phyloP scores from a whole-genome alignment of 192 early-diverging fungal genomes.

The Coemansia brasiliensis region DNA sequence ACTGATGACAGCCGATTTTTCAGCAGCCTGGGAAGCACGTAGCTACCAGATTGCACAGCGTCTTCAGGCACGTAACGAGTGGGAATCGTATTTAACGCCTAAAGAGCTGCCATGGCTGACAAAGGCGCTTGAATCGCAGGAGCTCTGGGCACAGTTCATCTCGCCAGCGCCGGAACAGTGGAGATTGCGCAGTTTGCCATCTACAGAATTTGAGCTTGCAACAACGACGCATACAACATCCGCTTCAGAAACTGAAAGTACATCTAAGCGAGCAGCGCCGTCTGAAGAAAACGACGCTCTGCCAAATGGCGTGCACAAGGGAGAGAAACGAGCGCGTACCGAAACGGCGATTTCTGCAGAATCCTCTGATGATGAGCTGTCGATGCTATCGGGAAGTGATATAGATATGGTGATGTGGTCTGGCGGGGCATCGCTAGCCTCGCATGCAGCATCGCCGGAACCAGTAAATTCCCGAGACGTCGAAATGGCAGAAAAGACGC shows the following conservation, averaged over 20 bases:
- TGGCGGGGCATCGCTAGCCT: slow-evolving; percentile 21
- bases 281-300: slow-evolving; percentile 9
- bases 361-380: slow-evolving; percentile 43
- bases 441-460: slow-evolving; percentile 25
- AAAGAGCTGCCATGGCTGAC: slow-evolving; percentile 39
- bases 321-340: slow-evolving; percentile 26
- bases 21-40: slow-evolving; percentile 26
- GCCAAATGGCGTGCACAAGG: not conserved
- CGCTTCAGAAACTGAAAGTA: not conserved
- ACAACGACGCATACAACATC: slow-evolving; percentile 1
- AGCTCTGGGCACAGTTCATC: slow-evolving; percentile 53
- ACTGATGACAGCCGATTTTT: slow-evolving; percentile 8
- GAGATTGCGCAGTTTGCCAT: slow-evolving; percentile 32
- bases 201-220: slow-evolving; percentile 23
- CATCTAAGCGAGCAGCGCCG: slow-evolving; percentile 20
- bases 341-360: slow-evolving; percentile 6
- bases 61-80: slow-evolving; percentile 36
- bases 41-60: slow-evolving; percentile 50
- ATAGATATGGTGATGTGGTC: slow-evolving; percentile 44
- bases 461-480: slow-evolving; percentile 4
- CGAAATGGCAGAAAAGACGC: slow-evolving; percentile 28
- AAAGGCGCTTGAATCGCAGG: slow-evolving; percentile 35
- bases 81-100: slow-evolving; percentile 29
- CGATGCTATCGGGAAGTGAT: slow-evolving; percentile 43
- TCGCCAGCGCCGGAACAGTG: slow-evolving; percentile 48